These are phyloP conservation scores for Colletotrichum sp. DNA, from an alignment of 2,329 filamentous ascomycete species.

Conservation along the genomic window DNA sequence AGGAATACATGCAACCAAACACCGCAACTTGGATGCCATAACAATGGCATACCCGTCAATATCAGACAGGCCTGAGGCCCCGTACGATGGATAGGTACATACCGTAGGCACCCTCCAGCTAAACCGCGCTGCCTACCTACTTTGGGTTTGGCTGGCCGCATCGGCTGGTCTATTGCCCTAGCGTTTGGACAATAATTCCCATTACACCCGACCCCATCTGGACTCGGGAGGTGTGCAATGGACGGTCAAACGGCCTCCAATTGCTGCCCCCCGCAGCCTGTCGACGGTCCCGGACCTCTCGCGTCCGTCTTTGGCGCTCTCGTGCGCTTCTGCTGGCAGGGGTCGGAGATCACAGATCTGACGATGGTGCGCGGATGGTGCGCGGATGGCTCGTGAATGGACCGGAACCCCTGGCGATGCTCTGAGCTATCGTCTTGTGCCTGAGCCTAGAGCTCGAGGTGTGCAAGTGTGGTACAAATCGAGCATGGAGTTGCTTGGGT, in stretches of 20 bases:
- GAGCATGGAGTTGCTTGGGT: background rate
- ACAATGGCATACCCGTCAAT: background rate
- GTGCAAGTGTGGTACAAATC: background rate
- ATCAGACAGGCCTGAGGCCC: background rate
- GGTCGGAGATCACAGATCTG: slow-evolving; percentile 1
- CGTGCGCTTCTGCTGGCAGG: background rate
- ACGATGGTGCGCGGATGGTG: background rate
- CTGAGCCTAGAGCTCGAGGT: background rate
- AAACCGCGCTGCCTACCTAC: background rate
- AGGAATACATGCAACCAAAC: background rate
- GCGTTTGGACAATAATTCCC: background rate
- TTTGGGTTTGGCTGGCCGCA: slow-evolving; percentile 7
- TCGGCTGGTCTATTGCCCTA: background rate
- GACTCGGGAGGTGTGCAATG: background rate
- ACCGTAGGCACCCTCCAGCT: background rate
- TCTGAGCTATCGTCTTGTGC: background rate
- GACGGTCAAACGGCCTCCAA: slow-evolving; percentile 1
- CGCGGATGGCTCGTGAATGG: background rate
- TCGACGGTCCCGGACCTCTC: background rate
- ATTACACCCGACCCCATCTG: background rate
- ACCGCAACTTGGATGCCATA: background rate
- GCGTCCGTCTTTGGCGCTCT: background rate
- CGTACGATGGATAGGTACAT: background rate
- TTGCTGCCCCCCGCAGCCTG: background rate
- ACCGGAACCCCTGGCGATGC: background rate